Evolutionary conservation across 768 basidiomycete genomes (phyloP).

Genomic region (Glaciozyma antarctica): DNA sequence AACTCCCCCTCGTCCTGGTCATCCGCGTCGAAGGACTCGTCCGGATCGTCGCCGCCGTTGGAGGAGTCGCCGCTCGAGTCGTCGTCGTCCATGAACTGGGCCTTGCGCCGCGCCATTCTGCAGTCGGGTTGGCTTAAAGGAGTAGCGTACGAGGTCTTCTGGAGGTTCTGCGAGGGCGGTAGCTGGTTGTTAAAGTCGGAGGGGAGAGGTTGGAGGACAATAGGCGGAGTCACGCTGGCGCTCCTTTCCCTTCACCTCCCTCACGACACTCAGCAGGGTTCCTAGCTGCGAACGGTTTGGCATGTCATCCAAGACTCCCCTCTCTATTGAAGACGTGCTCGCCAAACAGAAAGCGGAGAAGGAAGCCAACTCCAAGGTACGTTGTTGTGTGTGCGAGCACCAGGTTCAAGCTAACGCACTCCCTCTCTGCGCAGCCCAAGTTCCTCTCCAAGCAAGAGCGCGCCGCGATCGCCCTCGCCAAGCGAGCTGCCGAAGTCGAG

Average conservation of each 20-base stretch:
- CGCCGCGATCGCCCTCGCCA: constrained; percentile 75
- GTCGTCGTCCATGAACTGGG: constrained; percentile 26
- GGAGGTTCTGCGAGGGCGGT: no score
- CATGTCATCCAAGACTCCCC: background rate
- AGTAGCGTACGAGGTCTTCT: background rate
- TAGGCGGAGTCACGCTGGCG: no score
- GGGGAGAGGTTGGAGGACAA: no score
- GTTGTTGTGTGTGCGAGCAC: constrained; percentile 1
- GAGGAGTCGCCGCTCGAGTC: constrained; percentile 49
- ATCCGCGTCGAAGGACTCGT: constrained; percentile 47
- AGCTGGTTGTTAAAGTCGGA: no score
- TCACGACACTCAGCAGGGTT: no score
- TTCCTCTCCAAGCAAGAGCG: constrained; percentile 90
- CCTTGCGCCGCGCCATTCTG: constrained; percentile 40
- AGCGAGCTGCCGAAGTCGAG: constrained; percentile 71
- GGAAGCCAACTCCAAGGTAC: constrained; percentile 79
- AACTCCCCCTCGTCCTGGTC: constrained; percentile 60
- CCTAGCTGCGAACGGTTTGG: no score
- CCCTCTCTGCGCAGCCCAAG: constrained; percentile 56
- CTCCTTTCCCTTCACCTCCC: no score
- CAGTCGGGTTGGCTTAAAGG: background rate
- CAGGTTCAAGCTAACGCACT: background rate
- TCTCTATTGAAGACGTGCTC: constrained; percentile 70
- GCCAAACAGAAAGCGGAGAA: constrained; percentile 80
- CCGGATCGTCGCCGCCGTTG: constrained; percentile 49